A percentile compares a stretch with the other conserved stretches of the same genome.
phyloP scores from a whole-genome alignment of 2,329 filamentous ascomycete species.

The Pestalotiopsis sp. region DNA sequence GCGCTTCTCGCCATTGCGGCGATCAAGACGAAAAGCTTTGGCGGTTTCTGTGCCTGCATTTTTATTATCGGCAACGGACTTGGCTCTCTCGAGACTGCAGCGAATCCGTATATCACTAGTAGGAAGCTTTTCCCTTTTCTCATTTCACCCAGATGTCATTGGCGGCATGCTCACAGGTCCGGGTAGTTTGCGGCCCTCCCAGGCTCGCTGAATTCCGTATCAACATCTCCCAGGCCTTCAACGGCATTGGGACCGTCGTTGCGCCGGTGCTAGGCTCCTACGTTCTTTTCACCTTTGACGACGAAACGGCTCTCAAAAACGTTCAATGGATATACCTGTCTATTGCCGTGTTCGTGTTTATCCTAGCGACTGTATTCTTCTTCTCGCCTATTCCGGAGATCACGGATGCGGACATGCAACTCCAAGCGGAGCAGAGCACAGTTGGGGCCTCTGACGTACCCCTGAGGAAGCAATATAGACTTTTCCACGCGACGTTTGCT shows the following conservation, averaged over 20 bases:
- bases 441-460: slow-evolving; percentile 49
- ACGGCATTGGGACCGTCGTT: slow-evolving; percentile 60
- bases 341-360: slow-evolving; percentile 61
- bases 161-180: slow-evolving; percentile 17
- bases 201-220: slow-evolving; percentile 60
- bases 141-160: too few species aligned
- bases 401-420: slow-evolving; percentile 64
- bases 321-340: slow-evolving; percentile 69
- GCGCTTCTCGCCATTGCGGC: slow-evolving; percentile 62
- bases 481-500: slow-evolving; percentile 62
- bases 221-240: slow-evolving; percentile 61
- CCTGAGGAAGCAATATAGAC: slow-evolving; percentile 59
- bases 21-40: slow-evolving; percentile 56
- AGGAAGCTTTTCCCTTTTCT: background rate
- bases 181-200: slow-evolving; percentile 60
- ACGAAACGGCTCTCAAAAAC: slow-evolving; percentile 52
- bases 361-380: slow-evolving; percentile 61
- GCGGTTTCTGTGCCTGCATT: slow-evolving; percentile 62
- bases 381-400: slow-evolving; percentile 54
- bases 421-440: slow-evolving; percentile 45
- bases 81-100: slow-evolving; percentile 60
- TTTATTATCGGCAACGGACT: slow-evolving; percentile 44
- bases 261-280: slow-evolving; percentile 62
- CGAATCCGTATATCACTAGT: slow-evolving; percentile 46
- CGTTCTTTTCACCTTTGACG: slow-evolving; percentile 62